Percentiles rank a stretch among this genome's conserved stretches.
phyloP scores from a whole-genome alignment of 116 monocot species.

The Iris pallida region DNA sequence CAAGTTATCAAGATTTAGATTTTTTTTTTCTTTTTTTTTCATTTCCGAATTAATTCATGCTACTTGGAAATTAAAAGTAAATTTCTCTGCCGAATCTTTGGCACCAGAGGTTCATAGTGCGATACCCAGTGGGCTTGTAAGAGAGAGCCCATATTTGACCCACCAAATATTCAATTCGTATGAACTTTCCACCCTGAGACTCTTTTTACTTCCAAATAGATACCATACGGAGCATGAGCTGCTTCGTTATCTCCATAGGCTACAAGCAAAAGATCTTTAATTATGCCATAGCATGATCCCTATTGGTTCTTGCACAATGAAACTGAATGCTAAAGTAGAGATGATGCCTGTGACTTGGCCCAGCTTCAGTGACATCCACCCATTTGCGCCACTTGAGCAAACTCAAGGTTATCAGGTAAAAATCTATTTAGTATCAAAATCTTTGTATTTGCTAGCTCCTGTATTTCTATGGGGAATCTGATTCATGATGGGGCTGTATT shows the following conservation, averaged over 20 bases:
- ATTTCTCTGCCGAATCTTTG: slow-evolving; percentile 86
- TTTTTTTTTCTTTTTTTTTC: too few species aligned
- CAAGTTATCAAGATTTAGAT: too few species aligned
- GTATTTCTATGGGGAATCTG: not conserved
- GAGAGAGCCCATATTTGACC: slow-evolving; percentile 80
- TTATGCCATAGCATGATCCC: slow-evolving; percentile 99
- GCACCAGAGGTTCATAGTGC: slow-evolving; percentile 64
- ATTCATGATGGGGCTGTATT: not conserved
- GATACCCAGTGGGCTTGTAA: slow-evolving; percentile 67
- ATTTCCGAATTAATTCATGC: too few species aligned
- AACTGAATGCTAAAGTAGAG: slow-evolving; percentile 97
- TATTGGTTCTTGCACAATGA: slow-evolving; percentile 99
- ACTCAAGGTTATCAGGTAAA: slow-evolving; percentile 55
- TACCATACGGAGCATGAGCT: slow-evolving; percentile 97
- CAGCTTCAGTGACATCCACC: slow-evolving; percentile 82
- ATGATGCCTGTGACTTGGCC: slow-evolving; percentile 99
- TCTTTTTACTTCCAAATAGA: slow-evolving; percentile 25
- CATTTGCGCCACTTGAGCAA: slow-evolving; percentile 84
- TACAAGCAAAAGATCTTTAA: slow-evolving; percentile 92
- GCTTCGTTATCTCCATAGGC: slow-evolving; percentile 73
- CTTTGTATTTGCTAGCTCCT: not conserved
- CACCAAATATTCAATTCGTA: slow-evolving; percentile 91
- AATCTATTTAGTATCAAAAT: not conserved
- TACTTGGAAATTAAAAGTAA: slow-evolving; percentile 43
- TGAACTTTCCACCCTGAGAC: not conserved